Conservation (phyloP, 306 rosid genomes). For the Delonix regia region DNA sequence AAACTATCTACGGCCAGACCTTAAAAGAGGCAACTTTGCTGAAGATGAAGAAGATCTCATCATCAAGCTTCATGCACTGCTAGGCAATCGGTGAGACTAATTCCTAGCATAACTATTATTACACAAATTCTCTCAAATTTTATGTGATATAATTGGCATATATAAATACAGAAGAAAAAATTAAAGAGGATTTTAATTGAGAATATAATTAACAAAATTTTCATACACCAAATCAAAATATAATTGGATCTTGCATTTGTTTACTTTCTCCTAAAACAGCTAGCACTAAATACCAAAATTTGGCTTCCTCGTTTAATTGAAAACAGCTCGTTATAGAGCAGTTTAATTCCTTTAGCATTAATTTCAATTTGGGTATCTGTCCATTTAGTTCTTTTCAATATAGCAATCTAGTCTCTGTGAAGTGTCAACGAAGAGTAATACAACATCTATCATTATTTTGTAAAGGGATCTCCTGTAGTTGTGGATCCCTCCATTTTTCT, state of each 20-base stretch:
- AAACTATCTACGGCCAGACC: slow-evolving; percentile 80
- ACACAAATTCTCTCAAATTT: background rate
- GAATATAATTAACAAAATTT: background rate
- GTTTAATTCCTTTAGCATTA: too few relatives aligned
- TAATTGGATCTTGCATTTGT: too few relatives aligned
- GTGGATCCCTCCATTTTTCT: too few relatives aligned
- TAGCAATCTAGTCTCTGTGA: background rate
- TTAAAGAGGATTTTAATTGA: background rate
- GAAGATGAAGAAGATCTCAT: slow-evolving; percentile 96
- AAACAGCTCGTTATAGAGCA: too few relatives aligned
- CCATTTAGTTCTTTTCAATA: too few relatives aligned
- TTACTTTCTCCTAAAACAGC: too few relatives aligned
- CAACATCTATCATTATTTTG: too few relatives aligned
- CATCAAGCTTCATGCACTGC: slow-evolving; percentile 82
- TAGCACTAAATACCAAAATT: too few relatives aligned
- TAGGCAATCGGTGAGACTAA: slow-evolving; percentile 72
- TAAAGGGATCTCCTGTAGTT: too few relatives aligned
- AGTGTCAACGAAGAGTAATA: background rate
- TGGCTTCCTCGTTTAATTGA: too few relatives aligned
- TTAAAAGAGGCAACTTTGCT: slow-evolving; percentile 80
- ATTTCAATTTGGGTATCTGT: too few relatives aligned
- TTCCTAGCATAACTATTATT: background rate
- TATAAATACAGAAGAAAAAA: background rate
- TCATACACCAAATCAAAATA: too few relatives aligned
- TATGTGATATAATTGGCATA: background rate